A percentile compares a stretch with the other conserved stretches of the same genome.
phyloP scores from a whole-genome alignment of 345 rosid genomes.

The Erysimum cheiranthoides region DNA sequence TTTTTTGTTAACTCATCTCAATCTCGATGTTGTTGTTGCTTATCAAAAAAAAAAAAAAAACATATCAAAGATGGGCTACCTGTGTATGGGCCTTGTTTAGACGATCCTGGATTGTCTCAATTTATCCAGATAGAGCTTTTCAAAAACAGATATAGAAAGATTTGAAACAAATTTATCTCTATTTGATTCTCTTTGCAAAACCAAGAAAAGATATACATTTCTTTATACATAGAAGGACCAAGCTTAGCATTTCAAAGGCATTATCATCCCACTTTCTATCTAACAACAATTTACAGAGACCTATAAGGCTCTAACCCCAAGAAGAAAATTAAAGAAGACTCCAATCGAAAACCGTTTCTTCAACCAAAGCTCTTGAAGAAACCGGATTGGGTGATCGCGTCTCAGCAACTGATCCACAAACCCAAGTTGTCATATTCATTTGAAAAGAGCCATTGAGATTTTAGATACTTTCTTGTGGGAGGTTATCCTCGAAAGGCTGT shows the following conservation, averaged over 20 bases:
- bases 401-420: not conserved
- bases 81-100: conserved; percentile 4
- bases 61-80: not conserved
- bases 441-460: conserved; percentile 52
- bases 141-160: not conserved
- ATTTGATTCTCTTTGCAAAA: not conserved
- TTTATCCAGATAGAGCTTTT: no score
- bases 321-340: not conserved
- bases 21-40: not conserved
- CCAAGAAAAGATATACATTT: not conserved
- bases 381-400: not conserved
- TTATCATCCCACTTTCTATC: conserved; percentile 21
- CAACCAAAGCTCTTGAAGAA: conserved; percentile 36
- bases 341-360: conserved; percentile 19
- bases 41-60: no score
- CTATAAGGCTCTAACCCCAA: not conserved
- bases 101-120: not conserved
- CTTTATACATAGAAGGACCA: not conserved
- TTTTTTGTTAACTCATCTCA: not conserved
- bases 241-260: conserved; percentile 5
- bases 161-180: not conserved
- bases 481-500: conserved; percentile 36
- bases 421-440: conserved; percentile 22
- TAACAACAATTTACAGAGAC: conserved; percentile 28
- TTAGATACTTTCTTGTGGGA: conserved; percentile 50